These are phyloP conservation scores for Conticribra weissflogii DNA, from an alignment of 108 stramenopile species.

Conservation along the genomic window DNA sequence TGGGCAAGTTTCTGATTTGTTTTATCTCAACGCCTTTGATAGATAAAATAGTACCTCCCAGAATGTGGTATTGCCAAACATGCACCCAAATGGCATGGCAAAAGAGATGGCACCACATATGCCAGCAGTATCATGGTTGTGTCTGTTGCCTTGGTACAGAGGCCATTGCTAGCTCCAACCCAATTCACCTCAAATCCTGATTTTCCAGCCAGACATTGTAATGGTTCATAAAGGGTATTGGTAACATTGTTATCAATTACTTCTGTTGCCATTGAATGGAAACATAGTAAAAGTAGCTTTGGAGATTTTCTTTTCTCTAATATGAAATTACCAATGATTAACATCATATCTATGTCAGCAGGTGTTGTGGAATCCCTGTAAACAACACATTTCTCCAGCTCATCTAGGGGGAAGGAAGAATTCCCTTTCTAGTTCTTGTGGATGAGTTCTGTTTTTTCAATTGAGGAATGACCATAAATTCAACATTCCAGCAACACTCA, in stretches of 20 bases:
- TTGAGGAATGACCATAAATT: too few species aligned
- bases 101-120: neutral
- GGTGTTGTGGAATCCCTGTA: neutral
- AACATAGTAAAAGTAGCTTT: neutral
- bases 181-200: neutral
- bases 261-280: neutral
- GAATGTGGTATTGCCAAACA: neutral
- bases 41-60: neutral
- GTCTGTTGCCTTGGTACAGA: neutral
- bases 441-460: too few species aligned
- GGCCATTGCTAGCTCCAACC: neutral
- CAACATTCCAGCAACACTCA: too few species aligned
- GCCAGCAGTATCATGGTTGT: neutral
- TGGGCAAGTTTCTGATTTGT: neutral
- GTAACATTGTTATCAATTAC: neutral
- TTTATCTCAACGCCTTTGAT: neutral
- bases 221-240: neutral
- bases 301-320: neutral
- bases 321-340: neutral
- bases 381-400: neutral
- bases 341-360: neutral
- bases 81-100: neutral
- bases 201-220: neutral
- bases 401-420: too few species aligned
- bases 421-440: too few species aligned